A percentile compares a stretch with the other conserved stretches of the same genome.
phyloP scores from a whole-genome alignment of 2,329 filamentous ascomycete species.

The Penicillium frequentans region DNA sequence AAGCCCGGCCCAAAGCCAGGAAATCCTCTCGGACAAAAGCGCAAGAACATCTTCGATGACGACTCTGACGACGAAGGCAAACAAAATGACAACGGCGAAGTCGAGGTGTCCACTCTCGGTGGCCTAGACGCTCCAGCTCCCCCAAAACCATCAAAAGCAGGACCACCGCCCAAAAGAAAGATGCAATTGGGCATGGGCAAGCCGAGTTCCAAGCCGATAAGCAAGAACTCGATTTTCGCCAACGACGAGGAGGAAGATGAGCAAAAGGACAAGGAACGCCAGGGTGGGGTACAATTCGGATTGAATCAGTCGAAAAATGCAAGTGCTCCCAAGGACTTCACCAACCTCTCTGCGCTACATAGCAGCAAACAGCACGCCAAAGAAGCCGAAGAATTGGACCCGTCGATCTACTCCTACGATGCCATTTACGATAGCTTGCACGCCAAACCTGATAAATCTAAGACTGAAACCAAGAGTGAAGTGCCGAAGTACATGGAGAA shows the following conservation, averaged over 20 bases:
- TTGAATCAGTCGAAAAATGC: conserved; percentile 23
- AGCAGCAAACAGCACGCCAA: conserved; percentile 47
- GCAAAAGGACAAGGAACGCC: conserved; percentile 14
- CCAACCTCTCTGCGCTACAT: conserved; percentile 48
- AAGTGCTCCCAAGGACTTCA: conserved; percentile 33
- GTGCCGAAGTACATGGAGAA: conserved; percentile 62
- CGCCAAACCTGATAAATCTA: conserved; percentile 33
- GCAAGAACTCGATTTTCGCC: conserved; percentile 38
- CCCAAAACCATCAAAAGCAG: conserved; percentile 17
- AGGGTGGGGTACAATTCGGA: conserved; percentile 22
- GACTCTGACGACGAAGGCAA: conserved; percentile 41
- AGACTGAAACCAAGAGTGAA: conserved; percentile 22
- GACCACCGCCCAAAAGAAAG: conserved; percentile 36
- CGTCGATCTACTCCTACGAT: conserved; percentile 53
- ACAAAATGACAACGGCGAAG: conserved; percentile 18
- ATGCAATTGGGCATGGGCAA: conserved; percentile 30
- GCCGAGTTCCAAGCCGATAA: conserved; percentile 32
- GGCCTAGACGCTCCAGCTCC: conserved; percentile 30
- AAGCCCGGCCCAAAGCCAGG: conserved; percentile 31
- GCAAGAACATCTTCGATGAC: conserved; percentile 49
- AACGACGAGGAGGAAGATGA: conserved; percentile 37
- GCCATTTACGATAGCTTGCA: conserved; percentile 51
- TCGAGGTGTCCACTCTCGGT: conserved; percentile 42
- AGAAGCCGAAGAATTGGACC: conserved; percentile 45
- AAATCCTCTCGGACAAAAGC: conserved; percentile 41